These are phyloP conservation scores for Auricularia heimuer DNA, from an alignment of 768 basidiomycete species.

Conservation along the genomic window DNA sequence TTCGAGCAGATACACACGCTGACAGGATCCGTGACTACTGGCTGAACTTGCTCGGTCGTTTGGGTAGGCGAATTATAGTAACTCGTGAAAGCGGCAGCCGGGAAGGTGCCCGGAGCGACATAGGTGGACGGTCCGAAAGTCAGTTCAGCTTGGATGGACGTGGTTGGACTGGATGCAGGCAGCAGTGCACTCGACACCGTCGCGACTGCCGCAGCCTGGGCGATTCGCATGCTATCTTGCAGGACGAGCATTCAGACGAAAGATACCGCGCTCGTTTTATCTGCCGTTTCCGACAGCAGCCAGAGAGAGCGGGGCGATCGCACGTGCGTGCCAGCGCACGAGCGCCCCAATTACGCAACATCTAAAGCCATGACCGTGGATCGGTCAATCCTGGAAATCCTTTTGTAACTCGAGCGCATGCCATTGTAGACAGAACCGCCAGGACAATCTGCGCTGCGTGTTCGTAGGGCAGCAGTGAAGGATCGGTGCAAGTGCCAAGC, in stretches of 20 bases:
- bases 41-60: conserved; percentile 64
- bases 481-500: no score
- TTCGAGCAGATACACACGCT: conserved; percentile 29
- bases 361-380: no score
- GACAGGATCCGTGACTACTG: conserved; percentile 66
- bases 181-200: conserved; percentile 27
- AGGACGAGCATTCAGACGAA: neutral
- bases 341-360: neutral
- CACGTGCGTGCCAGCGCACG: neutral
- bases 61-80: conserved; percentile 70
- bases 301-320: neutral
- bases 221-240: neutral
- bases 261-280: neutral
- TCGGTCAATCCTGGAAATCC: no score
- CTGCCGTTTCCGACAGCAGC: neutral
- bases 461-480: no score
- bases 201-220: neutral
- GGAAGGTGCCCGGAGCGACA: conserved; percentile 53
- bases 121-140: conserved; percentile 42
- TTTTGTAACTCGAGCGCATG: no score
- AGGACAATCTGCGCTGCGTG: no score
- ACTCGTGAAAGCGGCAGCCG: conserved; percentile 49
- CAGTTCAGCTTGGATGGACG: conserved; percentile 32
- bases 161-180: conserved; percentile 26
- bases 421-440: no score